Percentiles rank a stretch among this genome's conserved stretches.
Evolutionary conservation across 2,329 filamentous ascomycete genomes (phyloP).

Genomic region (Gremmenia infestans): DNA sequence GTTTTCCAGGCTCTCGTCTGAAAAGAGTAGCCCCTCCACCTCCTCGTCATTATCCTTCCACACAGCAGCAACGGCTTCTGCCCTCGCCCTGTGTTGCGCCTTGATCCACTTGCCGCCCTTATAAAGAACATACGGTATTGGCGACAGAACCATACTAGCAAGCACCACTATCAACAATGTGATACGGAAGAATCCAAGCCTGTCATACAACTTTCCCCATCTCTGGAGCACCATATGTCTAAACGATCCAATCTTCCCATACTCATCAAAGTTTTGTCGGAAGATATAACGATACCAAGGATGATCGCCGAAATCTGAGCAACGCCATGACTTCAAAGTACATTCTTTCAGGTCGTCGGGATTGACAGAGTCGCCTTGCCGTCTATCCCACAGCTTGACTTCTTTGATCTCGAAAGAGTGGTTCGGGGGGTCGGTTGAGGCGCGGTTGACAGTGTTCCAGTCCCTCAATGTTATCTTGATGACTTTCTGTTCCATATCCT

Average conservation of each 20-base stretch:
- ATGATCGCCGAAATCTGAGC: slow-evolving; percentile 13
- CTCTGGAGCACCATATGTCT: slow-evolving; percentile 13
- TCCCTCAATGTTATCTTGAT: slow-evolving; percentile 1
- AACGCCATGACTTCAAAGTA: slow-evolving; percentile 16
- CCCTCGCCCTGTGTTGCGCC: neutral
- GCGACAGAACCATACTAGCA: slow-evolving; percentile 13
- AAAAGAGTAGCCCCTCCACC: neutral
- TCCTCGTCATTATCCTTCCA: neutral
- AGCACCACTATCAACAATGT: slow-evolving; percentile 9
- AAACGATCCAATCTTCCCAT: slow-evolving; percentile 17
- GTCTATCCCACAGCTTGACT: neutral
- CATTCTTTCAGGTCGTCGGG: slow-evolving; percentile 10
- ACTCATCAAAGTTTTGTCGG: slow-evolving; percentile 17
- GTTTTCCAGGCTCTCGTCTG: neutral
- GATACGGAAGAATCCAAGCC: slow-evolving; percentile 9
- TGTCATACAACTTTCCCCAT: slow-evolving; percentile 10
- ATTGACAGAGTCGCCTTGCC: neutral
- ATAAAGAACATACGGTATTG: slow-evolving; percentile 11
- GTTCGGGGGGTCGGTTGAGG: neutral
- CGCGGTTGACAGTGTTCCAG: neutral
- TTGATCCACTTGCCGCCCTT: neutral
- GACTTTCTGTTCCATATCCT: neutral
- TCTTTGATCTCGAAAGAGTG: neutral
- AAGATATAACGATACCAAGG: slow-evolving; percentile 21
- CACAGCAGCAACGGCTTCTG: neutral